Evolutionary conservation across 139 green algal genomes (phyloP).

Genomic region (Asterochloris sp.): DNA sequence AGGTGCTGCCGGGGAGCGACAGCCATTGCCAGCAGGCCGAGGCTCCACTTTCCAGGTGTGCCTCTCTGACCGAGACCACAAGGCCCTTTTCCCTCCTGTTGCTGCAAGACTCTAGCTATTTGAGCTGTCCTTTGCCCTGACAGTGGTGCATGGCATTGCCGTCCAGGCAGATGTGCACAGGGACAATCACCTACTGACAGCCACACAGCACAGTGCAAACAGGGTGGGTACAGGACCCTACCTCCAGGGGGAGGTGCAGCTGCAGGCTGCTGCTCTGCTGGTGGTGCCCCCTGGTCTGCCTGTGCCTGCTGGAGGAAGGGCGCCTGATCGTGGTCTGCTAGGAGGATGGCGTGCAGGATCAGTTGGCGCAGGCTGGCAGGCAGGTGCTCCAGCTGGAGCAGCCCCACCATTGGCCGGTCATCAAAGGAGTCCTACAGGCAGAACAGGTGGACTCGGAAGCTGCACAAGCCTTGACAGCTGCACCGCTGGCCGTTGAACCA

Average conservation of each 20-base stretch:
- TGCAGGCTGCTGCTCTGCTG: background rate
- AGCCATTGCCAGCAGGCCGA: too few species aligned
- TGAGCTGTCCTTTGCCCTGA: too few species aligned
- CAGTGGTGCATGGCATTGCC: too few species aligned
- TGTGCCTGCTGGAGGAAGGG: background rate
- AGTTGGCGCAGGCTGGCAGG: conserved; percentile 42
- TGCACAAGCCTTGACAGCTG: background rate
- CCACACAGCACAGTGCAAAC: too few species aligned
- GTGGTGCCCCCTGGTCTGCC: background rate
- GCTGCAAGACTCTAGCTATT: too few species aligned
- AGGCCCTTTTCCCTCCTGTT: too few species aligned
- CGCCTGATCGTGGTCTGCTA: conserved; percentile 29
- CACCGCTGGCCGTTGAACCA: too few species aligned
- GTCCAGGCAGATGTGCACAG: too few species aligned
- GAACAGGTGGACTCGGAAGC: background rate
- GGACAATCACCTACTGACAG: too few species aligned
- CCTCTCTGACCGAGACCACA: too few species aligned
- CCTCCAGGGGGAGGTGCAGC: background rate
- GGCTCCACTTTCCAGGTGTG: too few species aligned
- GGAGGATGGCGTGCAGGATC: conserved; percentile 63
- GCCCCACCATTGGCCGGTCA: conserved; percentile 18
- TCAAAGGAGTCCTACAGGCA: background rate
- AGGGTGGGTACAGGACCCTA: background rate
- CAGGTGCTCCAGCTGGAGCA: conserved; percentile 42
- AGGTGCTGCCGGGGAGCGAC: too few species aligned